phyloP scores from a whole-genome alignment of 345 rosid species.

The Euphorbia lathyris region DNA sequence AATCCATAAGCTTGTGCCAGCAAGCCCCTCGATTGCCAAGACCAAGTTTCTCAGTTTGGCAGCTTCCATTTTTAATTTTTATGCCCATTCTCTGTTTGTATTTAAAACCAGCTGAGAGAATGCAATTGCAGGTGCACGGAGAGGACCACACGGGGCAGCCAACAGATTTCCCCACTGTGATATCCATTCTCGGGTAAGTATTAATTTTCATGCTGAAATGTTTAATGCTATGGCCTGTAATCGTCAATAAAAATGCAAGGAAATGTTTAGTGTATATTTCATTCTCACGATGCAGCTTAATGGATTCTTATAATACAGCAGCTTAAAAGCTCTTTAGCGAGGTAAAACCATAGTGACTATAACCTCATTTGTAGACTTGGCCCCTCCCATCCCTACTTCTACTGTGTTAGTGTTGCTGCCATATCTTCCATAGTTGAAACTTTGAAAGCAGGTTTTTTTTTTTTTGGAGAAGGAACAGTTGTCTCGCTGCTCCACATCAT shows the following conservation, averaged over 20 bases:
- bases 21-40: too few relatives aligned
- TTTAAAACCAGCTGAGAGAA: not conserved
- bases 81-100: too few relatives aligned
- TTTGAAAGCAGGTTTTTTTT: slow-evolving; percentile 18
- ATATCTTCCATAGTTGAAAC: not conserved
- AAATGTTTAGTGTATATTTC: not conserved
- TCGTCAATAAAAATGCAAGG: not conserved
- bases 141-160: not conserved
- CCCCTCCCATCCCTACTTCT: not conserved
- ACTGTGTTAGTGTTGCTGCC: not conserved
- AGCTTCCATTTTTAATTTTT: too few relatives aligned
- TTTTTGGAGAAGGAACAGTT: not conserved
- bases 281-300: not conserved
- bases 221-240: not conserved
- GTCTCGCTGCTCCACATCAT: slow-evolving; percentile 6
- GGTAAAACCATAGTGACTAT: not conserved
- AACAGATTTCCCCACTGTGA: too few relatives aligned
- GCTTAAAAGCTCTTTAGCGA: slow-evolving; percentile 1
- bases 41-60: not conserved
- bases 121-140: not conserved
- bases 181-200: not conserved
- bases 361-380: not conserved
- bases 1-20: too few relatives aligned
- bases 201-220: not conserved
- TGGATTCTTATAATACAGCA: too few relatives aligned